Percentiles rank a stretch among this genome's conserved stretches.
Evolutionary conservation across 2,329 filamentous ascomycete species (phyloP).

Genomic region (Penicillium sp.): DNA sequence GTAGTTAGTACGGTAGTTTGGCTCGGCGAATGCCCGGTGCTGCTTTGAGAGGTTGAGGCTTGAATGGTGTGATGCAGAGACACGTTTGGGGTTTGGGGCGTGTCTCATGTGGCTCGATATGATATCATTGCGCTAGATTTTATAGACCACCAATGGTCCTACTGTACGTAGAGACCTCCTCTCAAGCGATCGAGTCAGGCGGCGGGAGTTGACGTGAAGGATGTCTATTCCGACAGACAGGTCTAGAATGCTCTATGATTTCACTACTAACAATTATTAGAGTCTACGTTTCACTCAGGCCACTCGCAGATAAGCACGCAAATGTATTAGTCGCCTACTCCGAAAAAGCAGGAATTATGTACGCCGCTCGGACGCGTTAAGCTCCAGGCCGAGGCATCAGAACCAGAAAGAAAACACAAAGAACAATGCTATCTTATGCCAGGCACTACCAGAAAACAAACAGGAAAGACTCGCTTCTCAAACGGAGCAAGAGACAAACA

Average conservation of each 20-base stretch:
- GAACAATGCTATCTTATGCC: conserved; percentile 10
- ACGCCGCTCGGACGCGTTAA: conserved; percentile 1
- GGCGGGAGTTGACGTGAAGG: background rate
- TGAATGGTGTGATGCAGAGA: background rate
- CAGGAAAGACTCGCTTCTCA: conserved; percentile 26
- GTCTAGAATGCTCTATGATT: background rate
- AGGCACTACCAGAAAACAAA: conserved; percentile 10
- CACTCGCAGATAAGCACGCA: background rate
- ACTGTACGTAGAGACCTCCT: background rate
- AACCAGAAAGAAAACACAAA: conserved; percentile 1
- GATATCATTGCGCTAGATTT: background rate
- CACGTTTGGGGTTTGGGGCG: background rate
- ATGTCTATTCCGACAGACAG: background rate
- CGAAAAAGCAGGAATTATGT: conserved; percentile 8
- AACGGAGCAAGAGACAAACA: conserved; percentile 24
- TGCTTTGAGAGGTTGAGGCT: background rate
- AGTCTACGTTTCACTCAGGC: background rate
- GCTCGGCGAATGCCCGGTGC: background rate
- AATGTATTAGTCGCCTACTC: conserved; percentile 5
- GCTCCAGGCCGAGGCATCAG: conserved; percentile 2
- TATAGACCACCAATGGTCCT: background rate
- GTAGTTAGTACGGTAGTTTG: background rate
- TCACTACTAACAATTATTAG: no score
- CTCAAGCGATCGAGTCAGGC: background rate
- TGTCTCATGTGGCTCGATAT: background rate